Conservation (phyloP, 495 filamentous ascomycete species). For the Tirmania nivea region DNA sequence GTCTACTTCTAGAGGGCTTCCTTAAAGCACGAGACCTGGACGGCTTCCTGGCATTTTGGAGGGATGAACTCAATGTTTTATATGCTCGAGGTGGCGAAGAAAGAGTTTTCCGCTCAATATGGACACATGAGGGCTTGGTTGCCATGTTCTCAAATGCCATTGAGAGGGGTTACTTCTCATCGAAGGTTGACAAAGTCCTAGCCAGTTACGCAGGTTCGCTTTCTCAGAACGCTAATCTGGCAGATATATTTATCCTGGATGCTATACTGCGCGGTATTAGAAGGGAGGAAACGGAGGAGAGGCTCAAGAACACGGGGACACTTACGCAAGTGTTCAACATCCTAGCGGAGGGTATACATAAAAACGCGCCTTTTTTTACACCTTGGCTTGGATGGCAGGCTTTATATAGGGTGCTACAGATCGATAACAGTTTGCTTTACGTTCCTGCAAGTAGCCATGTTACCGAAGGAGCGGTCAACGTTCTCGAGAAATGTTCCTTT, state of each 20-base stretch:
- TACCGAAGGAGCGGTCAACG: no score
- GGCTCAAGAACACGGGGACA: not conserved
- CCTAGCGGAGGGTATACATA: not conserved
- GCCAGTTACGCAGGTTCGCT: not conserved
- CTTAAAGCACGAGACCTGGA: conserved; percentile 11
- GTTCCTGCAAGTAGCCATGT: no score
- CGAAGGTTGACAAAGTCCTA: conserved; percentile 11
- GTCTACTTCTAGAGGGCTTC: conserved; percentile 12
- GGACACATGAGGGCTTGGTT: conserved; percentile 11
- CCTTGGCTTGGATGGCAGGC: no score
- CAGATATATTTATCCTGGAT: conserved; percentile 7
- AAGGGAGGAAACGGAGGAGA: conserved; percentile 10
- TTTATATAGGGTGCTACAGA: no score
- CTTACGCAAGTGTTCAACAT: not conserved
- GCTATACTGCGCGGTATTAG: conserved; percentile 11
- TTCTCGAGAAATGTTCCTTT: no score
- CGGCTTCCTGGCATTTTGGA: conserved; percentile 11
- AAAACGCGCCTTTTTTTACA: no score
- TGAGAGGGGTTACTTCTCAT: conserved; percentile 5
- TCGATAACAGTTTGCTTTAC: no score
- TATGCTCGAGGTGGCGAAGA: not conserved
- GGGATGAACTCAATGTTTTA: conserved; percentile 2
- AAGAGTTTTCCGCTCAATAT: not conserved
- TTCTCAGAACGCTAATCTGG: conserved; percentile 5
- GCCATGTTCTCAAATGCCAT: conserved; percentile 6